These are phyloP conservation scores for Melanogaster broomeanus DNA, from an alignment of 768 basidiomycete genomes.

Conservation along the genomic window DNA sequence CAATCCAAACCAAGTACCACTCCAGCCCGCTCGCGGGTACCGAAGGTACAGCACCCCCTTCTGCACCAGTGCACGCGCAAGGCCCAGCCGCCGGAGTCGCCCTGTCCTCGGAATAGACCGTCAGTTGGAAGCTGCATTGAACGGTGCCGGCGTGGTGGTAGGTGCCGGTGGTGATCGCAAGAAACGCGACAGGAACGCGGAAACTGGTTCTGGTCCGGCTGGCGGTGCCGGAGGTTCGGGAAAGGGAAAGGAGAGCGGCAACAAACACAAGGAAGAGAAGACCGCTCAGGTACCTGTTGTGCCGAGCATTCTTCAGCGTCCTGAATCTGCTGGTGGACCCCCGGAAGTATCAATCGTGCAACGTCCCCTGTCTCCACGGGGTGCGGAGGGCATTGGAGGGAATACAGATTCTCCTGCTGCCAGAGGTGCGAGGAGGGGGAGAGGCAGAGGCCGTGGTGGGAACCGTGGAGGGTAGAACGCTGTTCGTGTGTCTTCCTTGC, in stretches of 20 bases:
- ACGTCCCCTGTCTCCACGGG: slow-evolving; percentile 12
- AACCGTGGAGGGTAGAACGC: slow-evolving; percentile 26
- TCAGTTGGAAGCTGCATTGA: slow-evolving; percentile 75
- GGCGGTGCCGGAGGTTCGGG: neutral
- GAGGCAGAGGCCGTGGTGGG: slow-evolving; percentile 34
- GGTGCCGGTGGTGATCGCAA: slow-evolving; percentile 34
- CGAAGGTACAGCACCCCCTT: slow-evolving; percentile 8
- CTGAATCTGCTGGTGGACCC: slow-evolving; percentile 11
- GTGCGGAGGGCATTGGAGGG: slow-evolving; percentile 3
- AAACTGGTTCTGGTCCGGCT: neutral
- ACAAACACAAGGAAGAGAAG: slow-evolving; percentile 18
- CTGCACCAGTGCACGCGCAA: slow-evolving; percentile 30
- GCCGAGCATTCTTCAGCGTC: slow-evolving; percentile 27
- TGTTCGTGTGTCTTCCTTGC: neutral
- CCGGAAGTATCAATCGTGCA: slow-evolving; percentile 9
- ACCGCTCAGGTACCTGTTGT: neutral
- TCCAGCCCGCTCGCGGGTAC: neutral
- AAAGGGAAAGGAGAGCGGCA: slow-evolving; percentile 8
- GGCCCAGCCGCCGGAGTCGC: slow-evolving; percentile 45
- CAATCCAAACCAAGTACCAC: neutral
- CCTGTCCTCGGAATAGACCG: slow-evolving; percentile 65
- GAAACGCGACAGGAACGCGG: slow-evolving; percentile 36
- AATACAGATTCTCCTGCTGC: slow-evolving; percentile 13
- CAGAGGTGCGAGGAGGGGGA: slow-evolving; percentile 28
- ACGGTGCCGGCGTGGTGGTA: slow-evolving; percentile 54